phyloP scores from a whole-genome alignment of 2,329 filamentous ascomycete genomes.

The Westerdykella aurantiaca region DNA sequence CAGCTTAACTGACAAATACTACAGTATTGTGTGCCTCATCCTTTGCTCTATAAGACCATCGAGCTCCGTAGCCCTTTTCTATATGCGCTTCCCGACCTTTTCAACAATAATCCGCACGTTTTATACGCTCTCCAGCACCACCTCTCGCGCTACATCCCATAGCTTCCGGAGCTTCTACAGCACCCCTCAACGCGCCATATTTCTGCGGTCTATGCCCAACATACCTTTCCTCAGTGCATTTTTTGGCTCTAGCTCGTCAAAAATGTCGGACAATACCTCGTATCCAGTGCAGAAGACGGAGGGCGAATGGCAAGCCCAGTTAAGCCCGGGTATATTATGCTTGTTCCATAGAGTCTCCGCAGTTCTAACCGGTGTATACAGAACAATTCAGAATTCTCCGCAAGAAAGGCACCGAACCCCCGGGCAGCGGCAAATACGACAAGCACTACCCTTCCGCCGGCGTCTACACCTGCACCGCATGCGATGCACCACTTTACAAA shows the following conservation, averaged over 20 bases:
- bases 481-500: slow-evolving; percentile 82
- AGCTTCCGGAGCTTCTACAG: slow-evolving; percentile 29
- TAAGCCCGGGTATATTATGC: slow-evolving; percentile 57
- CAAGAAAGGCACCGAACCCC: slow-evolving; percentile 82
- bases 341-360: background rate
- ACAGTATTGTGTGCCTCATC: no score
- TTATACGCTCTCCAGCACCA: slow-evolving; percentile 43
- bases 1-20: no score
- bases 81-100: slow-evolving; percentile 63
- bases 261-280: slow-evolving; percentile 51
- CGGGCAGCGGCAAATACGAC: slow-evolving; percentile 77
- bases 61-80: slow-evolving; percentile 64
- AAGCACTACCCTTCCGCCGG: slow-evolving; percentile 73
- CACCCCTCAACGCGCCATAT: slow-evolving; percentile 21
- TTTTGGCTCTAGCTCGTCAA: slow-evolving; percentile 57
- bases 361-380: slow-evolving; percentile 36
- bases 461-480: slow-evolving; percentile 82
- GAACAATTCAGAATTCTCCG: slow-evolving; percentile 95
- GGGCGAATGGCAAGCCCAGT: slow-evolving; percentile 82
- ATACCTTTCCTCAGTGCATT: slow-evolving; percentile 74
- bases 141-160: slow-evolving; percentile 31
- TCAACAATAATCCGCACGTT: slow-evolving; percentile 46
- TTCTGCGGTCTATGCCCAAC: slow-evolving; percentile 58
- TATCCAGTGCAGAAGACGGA: slow-evolving; percentile 76
- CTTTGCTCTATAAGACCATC: no score